These are phyloP conservation scores for Mortierella sp. DNA, from an alignment of 371 early-diverging fungal genomes.

Conservation along the genomic window DNA sequence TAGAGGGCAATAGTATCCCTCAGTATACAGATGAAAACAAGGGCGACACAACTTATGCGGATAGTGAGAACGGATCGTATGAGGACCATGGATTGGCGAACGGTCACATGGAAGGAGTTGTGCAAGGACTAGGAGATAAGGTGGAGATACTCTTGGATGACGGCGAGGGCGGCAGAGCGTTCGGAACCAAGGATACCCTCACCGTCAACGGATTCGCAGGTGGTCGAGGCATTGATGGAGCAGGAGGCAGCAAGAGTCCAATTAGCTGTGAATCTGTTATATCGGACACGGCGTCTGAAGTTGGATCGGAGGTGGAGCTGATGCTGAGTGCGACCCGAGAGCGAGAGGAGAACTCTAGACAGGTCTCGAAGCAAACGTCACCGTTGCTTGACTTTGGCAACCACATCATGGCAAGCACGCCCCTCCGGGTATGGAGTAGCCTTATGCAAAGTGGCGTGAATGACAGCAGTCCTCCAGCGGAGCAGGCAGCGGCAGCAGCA, in stretches of 20 bases:
- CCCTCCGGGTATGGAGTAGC: no score
- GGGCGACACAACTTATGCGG: neutral
- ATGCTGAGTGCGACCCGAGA: constrained; percentile 42
- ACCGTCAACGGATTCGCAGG: neutral
- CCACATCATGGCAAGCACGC: no score
- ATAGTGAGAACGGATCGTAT: neutral
- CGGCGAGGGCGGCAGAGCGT: neutral
- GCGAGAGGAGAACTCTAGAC: constrained; percentile 30
- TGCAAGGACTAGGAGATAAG: neutral
- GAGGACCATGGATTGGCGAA: constrained; percentile 7
- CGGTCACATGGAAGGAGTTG: neutral
- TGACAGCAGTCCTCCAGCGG: no score
- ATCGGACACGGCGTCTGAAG: constrained; percentile 39
- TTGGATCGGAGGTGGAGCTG: constrained; percentile 49
- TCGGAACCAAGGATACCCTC: no score
- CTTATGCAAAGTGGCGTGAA: no score
- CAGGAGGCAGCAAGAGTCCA: constrained; percentile 1
- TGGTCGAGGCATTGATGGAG: neutral
- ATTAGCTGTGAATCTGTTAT: constrained; percentile 6
- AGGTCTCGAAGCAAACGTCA: constrained; percentile 26
- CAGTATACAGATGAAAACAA: constrained; percentile 18
- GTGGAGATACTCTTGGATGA: neutral
- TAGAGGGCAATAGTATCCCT: no score
- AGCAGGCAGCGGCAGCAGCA: no score
- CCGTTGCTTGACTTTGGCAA: constrained; percentile 11